Percentiles rank a stretch among this genome's conserved stretches.
phyloP scores from a whole-genome alignment of 2,329 filamentous ascomycete species.

The Hypoxylon sp. region DNA sequence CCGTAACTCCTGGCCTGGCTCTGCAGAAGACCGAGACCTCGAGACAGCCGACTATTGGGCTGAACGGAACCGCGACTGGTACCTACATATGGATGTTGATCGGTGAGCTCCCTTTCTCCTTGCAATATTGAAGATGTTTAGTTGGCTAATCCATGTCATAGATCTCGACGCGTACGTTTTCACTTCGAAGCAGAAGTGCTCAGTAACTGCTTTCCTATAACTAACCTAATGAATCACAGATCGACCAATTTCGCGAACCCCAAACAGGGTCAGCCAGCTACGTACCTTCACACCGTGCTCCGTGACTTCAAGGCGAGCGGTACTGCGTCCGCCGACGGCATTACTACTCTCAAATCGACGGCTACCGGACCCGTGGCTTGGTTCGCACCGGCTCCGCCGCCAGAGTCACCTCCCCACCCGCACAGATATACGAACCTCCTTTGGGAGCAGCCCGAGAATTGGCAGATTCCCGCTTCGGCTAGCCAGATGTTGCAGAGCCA shows the following conservation, averaged over 20 bases:
- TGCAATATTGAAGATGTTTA: neutral
- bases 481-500: slow-evolving; percentile 52
- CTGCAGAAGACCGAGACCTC: slow-evolving; percentile 50
- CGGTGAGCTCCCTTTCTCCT: slow-evolving; percentile 30
- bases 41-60: slow-evolving; percentile 51
- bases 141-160: slow-evolving; percentile 41
- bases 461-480: slow-evolving; percentile 53
- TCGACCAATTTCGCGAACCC: slow-evolving; percentile 53
- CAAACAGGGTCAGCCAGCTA: slow-evolving; percentile 45
- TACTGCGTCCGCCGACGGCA: slow-evolving; percentile 38
- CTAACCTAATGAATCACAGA: slow-evolving; percentile 36
- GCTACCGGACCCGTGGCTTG: slow-evolving; percentile 48
- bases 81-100: slow-evolving; percentile 54
- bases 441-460: slow-evolving; percentile 56
- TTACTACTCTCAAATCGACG: slow-evolving; percentile 47
- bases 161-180: slow-evolving; percentile 52
- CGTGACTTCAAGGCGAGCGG: slow-evolving; percentile 52
- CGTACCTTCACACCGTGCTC: slow-evolving; percentile 53
- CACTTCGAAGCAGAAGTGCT: neutral
- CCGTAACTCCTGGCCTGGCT: slow-evolving; percentile 49
- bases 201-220: neutral
- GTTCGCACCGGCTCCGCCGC: slow-evolving; percentile 54
- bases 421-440: slow-evolving; percentile 58
- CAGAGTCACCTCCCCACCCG: slow-evolving; percentile 56
- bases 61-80: slow-evolving; percentile 44